These are phyloP conservation scores for Brassica napus DNA, from an alignment of 345 rosid genomes.

Conservation along the genomic window Da-Ae NC_063438.1:8596001-8596500, in stretches of 20 bases:
- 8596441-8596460: constrained; percentile 19
- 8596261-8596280: constrained; percentile 9
- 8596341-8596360: constrained; percentile 30
- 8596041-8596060: constrained; percentile 1
- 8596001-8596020: constrained; percentile 9
- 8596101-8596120: constrained; percentile 23
- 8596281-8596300: constrained; percentile 24
- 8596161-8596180: constrained; percentile 17
- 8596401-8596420: constrained; percentile 19
- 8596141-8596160: constrained; percentile 25
- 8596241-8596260: not conserved
- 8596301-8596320: constrained; percentile 12
- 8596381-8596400: constrained; percentile 46
- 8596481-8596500: constrained; percentile 22
- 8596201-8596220: constrained; percentile 22
- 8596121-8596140: constrained; percentile 31
- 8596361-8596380: constrained; percentile 43
- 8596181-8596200: constrained; percentile 14
- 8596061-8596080: constrained; percentile 33
- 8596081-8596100: constrained; percentile 39
- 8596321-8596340: constrained; percentile 27
- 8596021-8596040: constrained; percentile 2
- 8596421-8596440: constrained; percentile 8
- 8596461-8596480: constrained; percentile 19
- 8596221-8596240: not conserved